Evolutionary conservation across 768 basidiomycete genomes (phyloP), one percentile per base, ranked within the genome.

Genomic region (Trametes elegans): DNA sequence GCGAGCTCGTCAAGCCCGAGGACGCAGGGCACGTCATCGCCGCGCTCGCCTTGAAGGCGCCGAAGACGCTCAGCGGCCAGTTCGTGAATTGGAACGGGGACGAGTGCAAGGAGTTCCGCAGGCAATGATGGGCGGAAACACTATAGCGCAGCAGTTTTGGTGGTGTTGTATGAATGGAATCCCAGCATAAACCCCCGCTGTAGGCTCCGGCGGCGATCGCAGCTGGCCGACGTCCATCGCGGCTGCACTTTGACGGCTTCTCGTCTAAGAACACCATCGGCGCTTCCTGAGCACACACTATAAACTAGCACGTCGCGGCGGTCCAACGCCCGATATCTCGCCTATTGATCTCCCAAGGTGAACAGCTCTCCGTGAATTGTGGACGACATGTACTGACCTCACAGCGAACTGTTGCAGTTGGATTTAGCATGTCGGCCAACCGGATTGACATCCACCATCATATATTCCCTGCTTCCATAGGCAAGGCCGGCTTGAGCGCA

Each of bases 41-140:
- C 10, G 79, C 81, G 7, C 73, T 95, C 19, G 79, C 87, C 2
- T 66, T 95, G n/a, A 62, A 67, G 14, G 92, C 89, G 3, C 76
- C 84, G 5, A 74, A 76, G 61, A 70, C 74, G 3, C 67, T 92
- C 36, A 88, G 77, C 49, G 94, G 94, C 21, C 72, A 83, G 63
- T 98, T 93, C 65, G 73, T 95, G 50, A 83, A 76, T 63, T 96
- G 93, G 90, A 81, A 90, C 64, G 79, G 81, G 21, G 83, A 85
- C 23, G 81, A 81, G 58, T 89, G 87, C 69, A 75, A 73, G 64
- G 72, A 76, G 8, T 88, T 81, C 68, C 74, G 79, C 59, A 55
- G 62, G 13, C 42, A 57, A 26, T 67, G 46, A 60, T 27, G 23
- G 43, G 7, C 9, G 34, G 11, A 9, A 14, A 34, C 7, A 41